These are phyloP conservation scores for Monilinia aucupariae DNA, from an alignment of 2,329 filamentous ascomycete genomes.

Conservation along the genomic window DNA sequence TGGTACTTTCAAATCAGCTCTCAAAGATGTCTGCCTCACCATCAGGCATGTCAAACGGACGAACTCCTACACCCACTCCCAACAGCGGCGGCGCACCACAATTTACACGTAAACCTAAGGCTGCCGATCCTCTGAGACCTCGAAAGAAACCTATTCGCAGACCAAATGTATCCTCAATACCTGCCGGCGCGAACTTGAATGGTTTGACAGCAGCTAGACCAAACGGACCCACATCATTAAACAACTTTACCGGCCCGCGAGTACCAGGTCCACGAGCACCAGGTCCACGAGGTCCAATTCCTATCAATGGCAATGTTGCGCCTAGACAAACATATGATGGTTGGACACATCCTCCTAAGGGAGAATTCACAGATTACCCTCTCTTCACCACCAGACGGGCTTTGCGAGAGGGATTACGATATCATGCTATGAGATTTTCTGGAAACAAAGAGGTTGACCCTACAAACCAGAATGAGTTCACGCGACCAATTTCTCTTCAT, in stretches of 20 bases:
- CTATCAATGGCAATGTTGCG: slow-evolving; percentile 7
- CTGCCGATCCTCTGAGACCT: slow-evolving; percentile 58
- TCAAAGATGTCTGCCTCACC: slow-evolving; percentile 40
- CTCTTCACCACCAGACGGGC: slow-evolving; percentile 79
- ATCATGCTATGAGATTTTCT: slow-evolving; percentile 78
- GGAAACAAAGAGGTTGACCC: slow-evolving; percentile 61
- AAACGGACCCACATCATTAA: slow-evolving; percentile 7
- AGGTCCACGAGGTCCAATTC: slow-evolving; percentile 29
- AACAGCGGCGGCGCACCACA: slow-evolving; percentile 44
- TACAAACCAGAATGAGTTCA: slow-evolving; percentile 69
- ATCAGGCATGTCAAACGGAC: slow-evolving; percentile 42
- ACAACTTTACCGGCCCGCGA: slow-evolving; percentile 17
- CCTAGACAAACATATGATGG: slow-evolving; percentile 44
- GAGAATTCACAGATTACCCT: slow-evolving; percentile 51
- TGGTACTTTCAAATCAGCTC: neutral
- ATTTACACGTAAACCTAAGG: slow-evolving; percentile 45
- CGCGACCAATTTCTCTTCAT: slow-evolving; percentile 81
- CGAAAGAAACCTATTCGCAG: slow-evolving; percentile 47
- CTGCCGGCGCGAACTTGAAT: slow-evolving; percentile 23
- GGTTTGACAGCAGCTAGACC: slow-evolving; percentile 15
- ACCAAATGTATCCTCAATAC: slow-evolving; percentile 33
- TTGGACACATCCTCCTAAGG: slow-evolving; percentile 51
- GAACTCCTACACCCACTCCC: slow-evolving; percentile 44
- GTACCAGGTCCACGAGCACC: slow-evolving; percentile 12
- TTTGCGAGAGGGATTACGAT: slow-evolving; percentile 71